Evolutionary conservation across 768 basidiomycete genomes (phyloP), one percentile per base, ranked within the genome.

Genomic region (Rhodosporidiobolus odoratus): DNA sequence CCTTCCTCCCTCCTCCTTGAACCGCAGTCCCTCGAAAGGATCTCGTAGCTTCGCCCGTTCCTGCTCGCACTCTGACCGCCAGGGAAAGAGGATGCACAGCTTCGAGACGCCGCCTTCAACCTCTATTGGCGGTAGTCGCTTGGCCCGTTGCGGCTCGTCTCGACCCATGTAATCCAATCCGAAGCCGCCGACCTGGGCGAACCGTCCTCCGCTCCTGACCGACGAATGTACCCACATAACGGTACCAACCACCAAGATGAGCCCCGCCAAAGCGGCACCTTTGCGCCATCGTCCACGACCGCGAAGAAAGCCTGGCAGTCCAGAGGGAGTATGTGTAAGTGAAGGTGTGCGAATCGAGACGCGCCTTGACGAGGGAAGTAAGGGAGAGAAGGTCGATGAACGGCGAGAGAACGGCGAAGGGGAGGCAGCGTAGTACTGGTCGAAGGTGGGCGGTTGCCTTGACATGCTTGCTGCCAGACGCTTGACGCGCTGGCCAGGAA

Each of bases 21-120:
- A 72, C 2, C 8, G 15, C 12, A 61, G 64, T 23, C 58, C 54
- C 10, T 54, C 34, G 62, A 72, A 72, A 30, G 72, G 72, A 27
- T 62, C 60, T 32, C 48, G 54, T 9, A 15, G 15, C 23, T 1
- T 1, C 58, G 48, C 48, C 21, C 32, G 23, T 23, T 43, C 47
- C 19, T 15, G 30, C 6, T 34, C 32, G 35, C 69, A 71, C 32
- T 62, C 69, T 3, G 9, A 17, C 38, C 69, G 60, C 69, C 69
- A 71, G 23, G 69, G 69, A 38, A 71, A 66, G n/a, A 71, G 60
- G 37, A 65, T 23, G 57, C 69, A 71, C 52, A 58, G 34, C 57
- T 30, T n/a, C 35, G 40, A 30, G 23, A 27, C 8, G 6, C 60
- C 69, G 12, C 61, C 65, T 9, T 45, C 64, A 27, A 61, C 35